Percentiles rank a stretch among this genome's conserved stretches.
These are phyloP conservation scores for Leptographium flavum DNA, from an alignment of 2,329 filamentous ascomycete species.

Conservation along the genomic window DNA sequence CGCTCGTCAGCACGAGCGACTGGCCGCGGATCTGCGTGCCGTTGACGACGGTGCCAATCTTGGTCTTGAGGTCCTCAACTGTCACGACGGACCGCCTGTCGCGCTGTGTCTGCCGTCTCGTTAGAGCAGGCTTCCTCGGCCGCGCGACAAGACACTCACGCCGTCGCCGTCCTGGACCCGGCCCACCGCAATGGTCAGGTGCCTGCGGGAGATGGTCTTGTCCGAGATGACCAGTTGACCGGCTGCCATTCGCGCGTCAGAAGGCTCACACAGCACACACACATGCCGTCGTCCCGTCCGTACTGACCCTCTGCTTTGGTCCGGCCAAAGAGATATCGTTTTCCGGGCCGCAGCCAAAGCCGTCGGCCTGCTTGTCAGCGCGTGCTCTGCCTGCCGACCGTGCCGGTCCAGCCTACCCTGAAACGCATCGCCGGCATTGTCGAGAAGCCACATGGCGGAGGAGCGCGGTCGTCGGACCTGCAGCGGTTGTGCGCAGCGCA, in stretches of 20 bases:
- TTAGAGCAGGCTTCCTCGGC: neutral
- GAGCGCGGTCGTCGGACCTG: neutral
- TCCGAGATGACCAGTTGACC: constrained; percentile 58
- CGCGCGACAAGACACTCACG: constrained; percentile 27
- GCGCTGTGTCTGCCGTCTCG: constrained; percentile 38
- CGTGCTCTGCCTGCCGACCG: neutral
- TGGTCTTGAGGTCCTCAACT: constrained; percentile 69
- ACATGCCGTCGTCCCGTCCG: too few species aligned
- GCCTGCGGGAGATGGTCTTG: constrained; percentile 77
- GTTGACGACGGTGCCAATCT: constrained; percentile 69
- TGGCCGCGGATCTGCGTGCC: constrained; percentile 53
- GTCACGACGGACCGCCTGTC: constrained; percentile 51
- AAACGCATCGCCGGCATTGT: constrained; percentile 40
- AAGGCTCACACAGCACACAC: too few species aligned
- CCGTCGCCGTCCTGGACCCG: constrained; percentile 51
- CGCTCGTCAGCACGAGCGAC: constrained; percentile 38
- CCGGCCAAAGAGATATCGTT: constrained; percentile 73
- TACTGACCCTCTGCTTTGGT: constrained; percentile 50
- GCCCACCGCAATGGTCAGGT: constrained; percentile 64
- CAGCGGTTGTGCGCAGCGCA: neutral
- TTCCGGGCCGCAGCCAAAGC: constrained; percentile 76
- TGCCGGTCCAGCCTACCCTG: constrained; percentile 20
- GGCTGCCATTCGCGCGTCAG: constrained; percentile 29
- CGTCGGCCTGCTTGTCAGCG: constrained; percentile 38
- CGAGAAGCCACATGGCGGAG: constrained; percentile 47